Base-by-base conservation (phyloP, 768 basidiomycete genomes). In the Hemileccinum impolitum region DNA sequence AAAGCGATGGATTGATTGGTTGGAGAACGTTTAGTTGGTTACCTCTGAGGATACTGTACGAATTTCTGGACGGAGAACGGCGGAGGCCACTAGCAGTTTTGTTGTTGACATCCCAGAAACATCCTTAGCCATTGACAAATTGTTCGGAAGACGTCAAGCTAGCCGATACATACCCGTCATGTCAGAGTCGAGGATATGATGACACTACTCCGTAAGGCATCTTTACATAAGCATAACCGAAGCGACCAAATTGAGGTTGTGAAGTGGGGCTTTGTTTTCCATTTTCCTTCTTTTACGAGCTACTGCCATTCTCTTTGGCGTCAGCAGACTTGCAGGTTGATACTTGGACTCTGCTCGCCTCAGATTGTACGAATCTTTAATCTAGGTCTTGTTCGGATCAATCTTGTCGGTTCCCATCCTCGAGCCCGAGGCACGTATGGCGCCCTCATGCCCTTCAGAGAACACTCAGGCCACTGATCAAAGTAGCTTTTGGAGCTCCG, bases 401-500 rank as follows among this genome's bases (percentile, higher is more conserved):
- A 18, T 45, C 15, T 25, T 11, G 30, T 36, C 30, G 31, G 32
- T 44, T 25, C 23, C 37, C 15, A 44, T n/a, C n/a, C 10, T 21
- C 42, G 14, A 38, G 2, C 43, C 14, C 15, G 48, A 48, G 32
- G 35, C 48, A 47, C 45, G 12, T 13, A 67, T 67, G 66, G 54
- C 53, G 4, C 51, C 52, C 3, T 54, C 58, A 44, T 85, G 84
- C 59, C 77, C 78, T 13, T 72, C 78, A 1, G 72, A 74, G 45
- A 85, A 87, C 54, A 67, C 72, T 0, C 51, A 65, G 21, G 62
- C 51, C 1, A 59, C 79, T 21, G 85, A 88, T 65, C 82, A 88
- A 62, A 72, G 74, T 41, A 70, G 67, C 10, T 88, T 88, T 62
- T 88, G 85, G 86, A 69, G 70, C 57, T 55, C 70, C 0, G 70